Conservation (phyloP, 495 filamentous ascomycete species). For the Monascus purpureus region DNA sequence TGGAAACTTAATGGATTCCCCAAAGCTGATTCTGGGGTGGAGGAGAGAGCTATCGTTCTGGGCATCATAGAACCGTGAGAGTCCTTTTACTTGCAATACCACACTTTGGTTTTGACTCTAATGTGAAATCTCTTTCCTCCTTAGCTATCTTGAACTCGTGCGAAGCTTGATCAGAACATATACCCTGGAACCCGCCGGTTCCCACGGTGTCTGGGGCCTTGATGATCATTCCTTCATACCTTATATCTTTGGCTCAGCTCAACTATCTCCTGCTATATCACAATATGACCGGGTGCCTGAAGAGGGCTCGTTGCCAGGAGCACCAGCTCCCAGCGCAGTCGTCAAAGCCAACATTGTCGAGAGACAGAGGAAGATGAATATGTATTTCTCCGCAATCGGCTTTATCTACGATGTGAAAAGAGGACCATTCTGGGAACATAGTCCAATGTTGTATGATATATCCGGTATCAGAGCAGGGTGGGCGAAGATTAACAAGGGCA, state of each 20-base stretch:
- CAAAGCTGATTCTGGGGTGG: conserved; percentile 29
- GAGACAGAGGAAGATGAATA: conserved; percentile 53
- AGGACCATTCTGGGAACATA: conserved; percentile 98
- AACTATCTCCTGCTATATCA: conserved; percentile 63
- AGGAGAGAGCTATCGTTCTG: conserved; percentile 65
- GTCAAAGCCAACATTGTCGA: conserved; percentile 52
- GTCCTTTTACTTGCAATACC: background rate
- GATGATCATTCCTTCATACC: conserved; percentile 98
- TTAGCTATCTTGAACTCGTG: conserved; percentile 72
- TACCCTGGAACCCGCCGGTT: conserved; percentile 89
- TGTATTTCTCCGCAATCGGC: conserved; percentile 97
- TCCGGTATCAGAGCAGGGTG: conserved; percentile 80
- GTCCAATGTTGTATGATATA: conserved; percentile 88
- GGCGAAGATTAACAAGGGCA: conserved; percentile 96
- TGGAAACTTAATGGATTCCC: conserved; percentile 82
- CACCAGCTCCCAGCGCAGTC: conserved; percentile 58
- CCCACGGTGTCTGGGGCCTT: conserved; percentile 92
- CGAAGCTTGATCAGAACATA: conserved; percentile 75
- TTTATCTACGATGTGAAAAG: conserved; percentile 98
- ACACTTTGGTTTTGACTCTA: no score
- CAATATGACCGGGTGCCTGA: conserved; percentile 46
- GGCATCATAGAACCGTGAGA: conserved; percentile 70
- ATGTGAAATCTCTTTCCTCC: background rate
- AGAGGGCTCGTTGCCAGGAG: conserved; percentile 59
- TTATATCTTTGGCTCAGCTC: conserved; percentile 84